Evolutionary conservation across 202 grass and related monocot genomes (phyloP), one percentile per base, ranked within the genome.

Genomic region (Brachypodium distachyon): DNA sequence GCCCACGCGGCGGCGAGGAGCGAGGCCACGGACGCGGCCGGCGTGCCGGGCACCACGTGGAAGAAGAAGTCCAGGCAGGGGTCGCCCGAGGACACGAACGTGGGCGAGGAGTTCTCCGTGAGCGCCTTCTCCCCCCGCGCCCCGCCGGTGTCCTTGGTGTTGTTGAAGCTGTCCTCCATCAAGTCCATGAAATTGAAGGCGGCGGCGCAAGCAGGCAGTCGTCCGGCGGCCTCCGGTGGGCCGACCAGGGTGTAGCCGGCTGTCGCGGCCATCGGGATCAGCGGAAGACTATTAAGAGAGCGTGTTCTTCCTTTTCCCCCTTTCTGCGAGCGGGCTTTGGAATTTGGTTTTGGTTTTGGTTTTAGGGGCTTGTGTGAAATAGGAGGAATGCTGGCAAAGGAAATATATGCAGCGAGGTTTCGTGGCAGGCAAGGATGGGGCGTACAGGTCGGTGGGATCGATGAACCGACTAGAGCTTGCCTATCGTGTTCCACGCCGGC

Each of bases 31-130:
- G 70, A 72, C 0, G 42, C 7, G 12, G 39, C 48, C 8, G 66
- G 26, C 5, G 93, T 86, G 67, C 31, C 78, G 32, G 93, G 84
- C 62, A 90, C 81, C 32, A 92, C 81, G 47, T 86, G 89, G 83
- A 91, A 92, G 81, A 96, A 96, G 84, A 92, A 96, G 79, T 96
- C 93, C 3, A 96, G 86, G 78, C 93, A 90, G 9, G 93, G 79
- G 34, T 96, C 84, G 0, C 93, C 89, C 25, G 93, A 90, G 13
- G 89, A 77, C 7, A 75, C n/a, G 79, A 79, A 90, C 9, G 93
- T 90, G 36, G 84, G 67, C 1, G 78, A 92, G 9, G 44, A 4
- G 39, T 89, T 89, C 77, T 84, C 72, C 14, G 84, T 96, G 5
- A 59, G 61, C 17, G 83, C 77, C 71, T 83, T 96, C 46, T n/a